Evolutionary conservation across 2,329 filamentous ascomycete genomes (phyloP).

Genomic region (Phaeosphaeriaceae sp.): DNA sequence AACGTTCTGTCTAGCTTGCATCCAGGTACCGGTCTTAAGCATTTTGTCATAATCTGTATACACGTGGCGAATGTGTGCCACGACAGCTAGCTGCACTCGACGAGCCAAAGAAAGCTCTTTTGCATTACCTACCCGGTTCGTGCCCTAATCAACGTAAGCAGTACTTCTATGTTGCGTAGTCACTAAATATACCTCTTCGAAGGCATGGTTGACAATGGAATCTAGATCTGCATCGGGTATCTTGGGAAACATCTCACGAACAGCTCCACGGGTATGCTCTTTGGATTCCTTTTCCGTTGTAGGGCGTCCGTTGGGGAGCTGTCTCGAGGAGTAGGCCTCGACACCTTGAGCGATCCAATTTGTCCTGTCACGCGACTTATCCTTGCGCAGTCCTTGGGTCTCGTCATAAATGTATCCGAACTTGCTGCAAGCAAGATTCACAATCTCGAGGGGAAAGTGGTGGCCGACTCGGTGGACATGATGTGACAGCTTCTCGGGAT

Average conservation of each 20-base stretch:
- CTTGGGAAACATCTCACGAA: slow-evolving; percentile 69
- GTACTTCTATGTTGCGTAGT: neutral
- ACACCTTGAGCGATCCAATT: slow-evolving; percentile 46
- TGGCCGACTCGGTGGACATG: slow-evolving; percentile 70
- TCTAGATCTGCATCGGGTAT: slow-evolving; percentile 66
- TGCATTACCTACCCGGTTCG: slow-evolving; percentile 65
- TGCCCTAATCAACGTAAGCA: slow-evolving; percentile 52
- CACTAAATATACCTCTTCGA: slow-evolving; percentile 59
- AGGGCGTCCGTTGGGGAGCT: slow-evolving; percentile 32
- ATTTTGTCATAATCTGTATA: slow-evolving; percentile 70
- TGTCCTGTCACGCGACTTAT: slow-evolving; percentile 26
- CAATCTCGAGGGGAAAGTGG: slow-evolving; percentile 68
- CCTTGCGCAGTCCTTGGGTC: slow-evolving; percentile 29
- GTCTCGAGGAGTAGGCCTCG: slow-evolving; percentile 41
- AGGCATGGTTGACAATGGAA: slow-evolving; percentile 67
- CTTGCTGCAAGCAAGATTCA: slow-evolving; percentile 64
- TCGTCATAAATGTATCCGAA: slow-evolving; percentile 47
- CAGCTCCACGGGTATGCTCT: slow-evolving; percentile 65
- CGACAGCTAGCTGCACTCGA: slow-evolving; percentile 67
- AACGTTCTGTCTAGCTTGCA: slow-evolving; percentile 62
- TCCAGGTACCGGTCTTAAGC: slow-evolving; percentile 61
- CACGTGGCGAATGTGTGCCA: slow-evolving; percentile 68
- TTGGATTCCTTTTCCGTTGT: slow-evolving; percentile 55
- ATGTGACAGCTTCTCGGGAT: slow-evolving; percentile 63
- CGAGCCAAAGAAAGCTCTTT: slow-evolving; percentile 62